Base-by-base conservation (phyloP, 2,329 filamentous ascomycete species). In the Drechslerella coelobrocha region DNA sequence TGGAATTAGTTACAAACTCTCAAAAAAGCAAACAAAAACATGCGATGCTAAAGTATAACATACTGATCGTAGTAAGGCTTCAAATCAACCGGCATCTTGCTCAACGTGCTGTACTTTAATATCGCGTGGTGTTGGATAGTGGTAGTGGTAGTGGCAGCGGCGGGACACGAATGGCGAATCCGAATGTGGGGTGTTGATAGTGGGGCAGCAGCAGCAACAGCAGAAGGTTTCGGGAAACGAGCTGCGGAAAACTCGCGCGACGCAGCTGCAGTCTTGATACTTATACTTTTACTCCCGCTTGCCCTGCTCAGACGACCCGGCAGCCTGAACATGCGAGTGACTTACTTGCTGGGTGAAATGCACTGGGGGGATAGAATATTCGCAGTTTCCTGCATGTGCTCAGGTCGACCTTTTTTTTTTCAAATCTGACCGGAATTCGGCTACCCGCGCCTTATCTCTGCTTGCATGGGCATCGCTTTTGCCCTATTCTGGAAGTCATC, bases 1-100 rank as follows among this genome's bases (percentile, higher is more conserved):
- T 10, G 2, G 26, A 48, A 8, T 21, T 29, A 21, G 9, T 24
- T 14, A 34, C 50, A 41, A 48, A 34, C 19, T 19, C 47, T 26
- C 27, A 34, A 24, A 39, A 21, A 5, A 51, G 9, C 14, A 31
- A 47, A 24, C 9, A 37, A 24, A 37, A 43, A 45, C 45, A 34
- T 10, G 17, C 24, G n/a, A 62, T 21, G n/a, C 26, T 14, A 57
- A 14, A 27, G 37, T 19, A 27, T 1, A 17, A 39, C 43, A 14
- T 50, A 69, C 65, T 61, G 52, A 14, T 59, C 27, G 27, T 69
- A 69, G 47, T 62, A 69, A 53, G 23, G 57, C 24, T 34, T 69
- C 47, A 69, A 56, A 69, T 69, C 65, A 57, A 52, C 65, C 21
- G 47, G 43, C 65, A 69, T 69, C 31, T 62, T 69, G 51, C 10